Evolutionary conservation across 495 filamentous ascomycete genomes (phyloP), one percentile per base, ranked within the genome.

Genomic region (Penicillium dipodomyicola): DNA sequence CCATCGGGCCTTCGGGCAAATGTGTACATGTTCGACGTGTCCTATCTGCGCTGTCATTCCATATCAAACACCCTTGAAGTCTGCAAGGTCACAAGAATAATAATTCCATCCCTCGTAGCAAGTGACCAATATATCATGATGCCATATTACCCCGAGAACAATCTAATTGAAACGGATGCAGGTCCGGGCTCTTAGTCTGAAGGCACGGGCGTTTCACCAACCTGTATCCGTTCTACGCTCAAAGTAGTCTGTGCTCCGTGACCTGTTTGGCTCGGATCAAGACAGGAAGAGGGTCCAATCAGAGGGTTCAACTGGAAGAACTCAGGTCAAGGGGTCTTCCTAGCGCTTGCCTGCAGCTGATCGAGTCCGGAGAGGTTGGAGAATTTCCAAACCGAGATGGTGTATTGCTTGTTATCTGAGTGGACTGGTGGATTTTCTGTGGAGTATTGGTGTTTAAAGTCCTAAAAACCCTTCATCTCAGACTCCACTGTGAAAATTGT

Each of bases 151-250:
- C 25, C 39, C 25, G 37, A 49, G 50, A 25, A 55, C 32, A 50
- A 50, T 62, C 32, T 53, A 41, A 35, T 27, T 65, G 64, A 65
- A 67, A 65, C 62, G 54, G 41, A 59, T 42, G 57, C 46, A 45
- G 45, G 29, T 52, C 56, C 56, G 49, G 48, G 45, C 39, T 44
- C 35, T 52, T 52, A 58, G 59, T 65, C 54, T 65, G 57, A 65
- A 54, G 39, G 50, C 27, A 43, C 32, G 52, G 12, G 42, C 42
- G 52, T 54, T 54, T 54, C 60, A 65, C 54, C 29, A 47, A 55
- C 50, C 59, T 35, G n/a, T 42, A 49, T 23, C 40, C 46, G n/a
- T 33, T 43, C 50, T 29, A 51, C 49, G 49, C 57, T 57, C 14
- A 50, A 55, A 57, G 51, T 35, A 65, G 62, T 52, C 60, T 27